Conservation (phyloP, 345 rosid species). For the Turritis glabra region DNA sequence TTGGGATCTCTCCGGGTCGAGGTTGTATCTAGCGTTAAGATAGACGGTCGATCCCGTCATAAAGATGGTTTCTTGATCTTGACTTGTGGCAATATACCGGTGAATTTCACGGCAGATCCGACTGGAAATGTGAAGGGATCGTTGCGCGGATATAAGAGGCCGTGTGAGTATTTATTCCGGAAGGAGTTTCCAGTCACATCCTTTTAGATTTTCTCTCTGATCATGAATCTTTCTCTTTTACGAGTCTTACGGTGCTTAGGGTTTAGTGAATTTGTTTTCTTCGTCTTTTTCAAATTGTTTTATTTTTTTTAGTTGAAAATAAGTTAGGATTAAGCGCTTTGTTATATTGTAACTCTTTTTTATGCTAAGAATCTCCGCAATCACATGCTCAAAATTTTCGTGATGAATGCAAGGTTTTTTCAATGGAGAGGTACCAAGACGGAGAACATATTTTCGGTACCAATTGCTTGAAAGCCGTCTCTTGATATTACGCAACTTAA, state of each 20-base stretch:
- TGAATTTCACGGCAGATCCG: neutral
- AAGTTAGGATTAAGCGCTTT: no score
- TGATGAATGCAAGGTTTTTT: no score
- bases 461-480: no score
- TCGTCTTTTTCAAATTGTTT: no score
- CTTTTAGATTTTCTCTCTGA: neutral
- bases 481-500: no score
- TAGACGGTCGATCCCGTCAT: neutral
- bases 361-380: no score
- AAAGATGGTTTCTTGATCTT: neutral
- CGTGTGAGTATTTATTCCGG: constrained; percentile 16
- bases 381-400: no score
- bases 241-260: neutral
- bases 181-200: neutral
- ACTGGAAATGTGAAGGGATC: neutral
- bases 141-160: neutral
- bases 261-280: neutral
- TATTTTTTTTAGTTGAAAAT: no score
- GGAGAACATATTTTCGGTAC: no score
- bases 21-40: neutral
- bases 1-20: neutral
- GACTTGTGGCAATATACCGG: neutral
- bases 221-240: no score
- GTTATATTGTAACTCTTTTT: no score
- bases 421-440: no score